phyloP scores from a whole-genome alignment of 2,329 filamentous ascomycete species.

The Cordyceps fumosorosea region DNA sequence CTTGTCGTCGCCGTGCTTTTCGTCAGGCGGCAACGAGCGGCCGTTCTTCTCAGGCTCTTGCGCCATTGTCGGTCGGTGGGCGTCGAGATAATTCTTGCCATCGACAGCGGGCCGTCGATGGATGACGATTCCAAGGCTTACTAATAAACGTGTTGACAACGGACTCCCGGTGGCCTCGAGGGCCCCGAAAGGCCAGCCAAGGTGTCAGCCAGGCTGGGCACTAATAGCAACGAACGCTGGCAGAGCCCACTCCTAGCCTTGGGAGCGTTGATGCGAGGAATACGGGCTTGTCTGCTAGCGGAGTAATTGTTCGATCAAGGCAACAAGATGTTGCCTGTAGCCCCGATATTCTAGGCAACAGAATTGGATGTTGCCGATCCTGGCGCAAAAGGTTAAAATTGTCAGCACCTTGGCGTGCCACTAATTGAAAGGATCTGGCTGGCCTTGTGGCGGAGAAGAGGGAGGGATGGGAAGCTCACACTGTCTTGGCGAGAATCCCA shows the following conservation, averaged over 20 bases:
- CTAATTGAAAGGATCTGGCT: background rate
- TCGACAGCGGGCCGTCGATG: background rate
- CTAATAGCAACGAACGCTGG: background rate
- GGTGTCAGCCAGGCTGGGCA: background rate
- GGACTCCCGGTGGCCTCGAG: background rate
- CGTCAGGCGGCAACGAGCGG: background rate
- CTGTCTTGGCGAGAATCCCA: background rate
- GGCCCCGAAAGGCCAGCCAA: background rate
- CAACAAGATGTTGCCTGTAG: background rate
- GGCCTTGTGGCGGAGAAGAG: background rate
- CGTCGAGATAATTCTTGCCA: background rate
- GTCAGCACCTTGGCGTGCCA: background rate
- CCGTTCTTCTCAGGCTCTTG: background rate
- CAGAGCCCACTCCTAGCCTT: background rate
- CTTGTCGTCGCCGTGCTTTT: constrained; percentile 11
- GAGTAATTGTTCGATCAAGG: background rate
- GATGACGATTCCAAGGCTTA: background rate
- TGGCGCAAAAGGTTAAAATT: background rate
- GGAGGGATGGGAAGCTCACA: too few relatives aligned
- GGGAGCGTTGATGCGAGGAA: background rate
- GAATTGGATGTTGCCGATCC: background rate
- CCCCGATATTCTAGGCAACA: background rate
- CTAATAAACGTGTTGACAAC: background rate
- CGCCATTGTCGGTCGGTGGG: background rate
- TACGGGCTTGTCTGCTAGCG: background rate